Conservation (phyloP, 2,329 filamentous ascomycete species). For the Phoma sp. region DNA sequence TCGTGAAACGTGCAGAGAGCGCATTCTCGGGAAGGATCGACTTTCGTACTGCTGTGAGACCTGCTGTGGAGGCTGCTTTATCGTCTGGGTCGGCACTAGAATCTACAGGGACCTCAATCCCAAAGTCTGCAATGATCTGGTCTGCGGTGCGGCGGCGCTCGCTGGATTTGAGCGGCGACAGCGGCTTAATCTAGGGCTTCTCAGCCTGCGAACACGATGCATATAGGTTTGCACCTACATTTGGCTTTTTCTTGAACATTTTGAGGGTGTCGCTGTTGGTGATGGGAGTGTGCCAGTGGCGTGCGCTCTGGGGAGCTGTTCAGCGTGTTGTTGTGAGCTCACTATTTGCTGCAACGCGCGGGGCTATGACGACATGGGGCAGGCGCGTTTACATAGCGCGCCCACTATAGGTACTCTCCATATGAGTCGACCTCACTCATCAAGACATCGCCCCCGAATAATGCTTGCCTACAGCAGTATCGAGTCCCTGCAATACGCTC, state of each 20-base stretch:
- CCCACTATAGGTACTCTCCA: slow-evolving; percentile 2
- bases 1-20: slow-evolving; percentile 68
- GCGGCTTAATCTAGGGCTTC: slow-evolving; percentile 66
- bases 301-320: neutral
- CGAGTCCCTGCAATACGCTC: too few species aligned
- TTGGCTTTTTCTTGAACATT: slow-evolving; percentile 71
- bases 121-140: slow-evolving; percentile 68
- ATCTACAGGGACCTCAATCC: slow-evolving; percentile 55
- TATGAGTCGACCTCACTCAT: slow-evolving; percentile 13
- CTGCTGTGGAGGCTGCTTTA: slow-evolving; percentile 51
- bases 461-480: too few species aligned
- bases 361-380: slow-evolving; percentile 16
- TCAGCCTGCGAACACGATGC: neutral
- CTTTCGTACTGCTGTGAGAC: slow-evolving; percentile 61
- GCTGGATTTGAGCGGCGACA: slow-evolving; percentile 69
- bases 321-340: slow-evolving; percentile 6
- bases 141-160: slow-evolving; percentile 71
- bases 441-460: neutral
- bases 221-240: slow-evolving; percentile 45
- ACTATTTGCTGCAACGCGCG: slow-evolving; percentile 8
- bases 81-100: slow-evolving; percentile 49
- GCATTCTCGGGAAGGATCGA: slow-evolving; percentile 68
- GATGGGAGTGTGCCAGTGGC: neutral
- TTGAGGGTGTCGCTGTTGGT: slow-evolving; percentile 5
- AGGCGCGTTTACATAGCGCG: slow-evolving; percentile 3